These are phyloP conservation scores for Datura wrightii DNA, from an alignment of 257 asterid genomes.

Conservation along the genomic window DNA sequence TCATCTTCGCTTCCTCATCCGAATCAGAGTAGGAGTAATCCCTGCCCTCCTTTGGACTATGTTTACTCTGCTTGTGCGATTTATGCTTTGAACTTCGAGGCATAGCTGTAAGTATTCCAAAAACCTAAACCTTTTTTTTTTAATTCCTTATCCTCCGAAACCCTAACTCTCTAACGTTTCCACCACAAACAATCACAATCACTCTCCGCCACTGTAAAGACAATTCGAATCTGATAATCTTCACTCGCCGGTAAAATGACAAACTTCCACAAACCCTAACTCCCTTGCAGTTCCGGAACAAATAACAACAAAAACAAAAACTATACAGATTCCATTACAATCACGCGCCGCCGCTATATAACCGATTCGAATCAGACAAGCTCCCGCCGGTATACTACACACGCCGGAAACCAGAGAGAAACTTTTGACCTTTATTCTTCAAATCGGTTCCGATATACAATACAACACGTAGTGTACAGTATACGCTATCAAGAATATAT, in stretches of 20 bases:
- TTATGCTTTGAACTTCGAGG: conserved; percentile 92
- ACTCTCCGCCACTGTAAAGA: conserved; percentile 33
- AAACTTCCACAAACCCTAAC: conserved; percentile 15
- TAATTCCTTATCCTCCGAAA: conserved; percentile 44
- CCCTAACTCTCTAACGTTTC: conserved; percentile 57
- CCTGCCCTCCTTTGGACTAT: conserved; percentile 64
- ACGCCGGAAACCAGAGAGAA: conserved; percentile 22
- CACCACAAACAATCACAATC: conserved; percentile 19
- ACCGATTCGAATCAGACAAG: neutral
- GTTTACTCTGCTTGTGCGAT: conserved; percentile 90
- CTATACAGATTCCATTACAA: neutral
- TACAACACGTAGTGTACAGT: conserved; percentile 5
- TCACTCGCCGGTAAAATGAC: conserved; percentile 11
- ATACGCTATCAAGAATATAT: neutral
- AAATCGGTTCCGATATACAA: conserved; percentile 44
- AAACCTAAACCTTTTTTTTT: conserved; percentile 27
- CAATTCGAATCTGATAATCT: conserved; percentile 32
- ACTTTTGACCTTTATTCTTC: conserved; percentile 43
- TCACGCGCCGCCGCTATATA: neutral
- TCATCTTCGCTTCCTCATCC: conserved; percentile 74
- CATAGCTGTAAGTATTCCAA: conserved; percentile 54
- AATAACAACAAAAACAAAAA: neutral
- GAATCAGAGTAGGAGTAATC: conserved; percentile 91
- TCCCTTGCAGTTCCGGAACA: conserved; percentile 15
- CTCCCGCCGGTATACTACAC: too few relatives aligned